phyloP scores from a whole-genome alignment of 176 grass and related monocot genomes.

The Rhipidocladum racemiflorum region DNA sequence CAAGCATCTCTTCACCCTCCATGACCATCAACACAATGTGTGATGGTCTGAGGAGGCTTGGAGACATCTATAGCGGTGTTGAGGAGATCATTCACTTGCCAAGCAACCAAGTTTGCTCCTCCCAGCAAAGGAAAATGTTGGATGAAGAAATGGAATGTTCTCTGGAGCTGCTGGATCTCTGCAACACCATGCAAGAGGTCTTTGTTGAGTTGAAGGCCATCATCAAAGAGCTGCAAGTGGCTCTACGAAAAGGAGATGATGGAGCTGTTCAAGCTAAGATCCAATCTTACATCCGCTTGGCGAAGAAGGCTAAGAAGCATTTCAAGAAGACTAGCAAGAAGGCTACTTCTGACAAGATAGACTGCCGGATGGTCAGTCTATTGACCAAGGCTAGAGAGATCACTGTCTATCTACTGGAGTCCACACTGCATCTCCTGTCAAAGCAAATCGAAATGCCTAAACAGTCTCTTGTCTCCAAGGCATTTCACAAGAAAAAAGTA shows the following conservation, averaged over 20 bases:
- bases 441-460: conserved; percentile 11
- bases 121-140: conserved; percentile 18
- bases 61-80: background rate
- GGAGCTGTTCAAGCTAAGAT: conserved; percentile 6
- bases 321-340: conserved; percentile 16
- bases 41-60: conserved; percentile 12
- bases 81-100: conserved; percentile 11
- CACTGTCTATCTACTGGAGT: background rate
- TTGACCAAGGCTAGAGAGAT: conserved; percentile 19
- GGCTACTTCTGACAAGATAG: background rate
- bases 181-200: conserved; percentile 20
- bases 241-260: conserved; percentile 34
- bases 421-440: background rate
- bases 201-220: conserved; percentile 30
- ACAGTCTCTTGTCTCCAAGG: conserved; percentile 25
- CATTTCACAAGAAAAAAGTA: conserved; percentile 13
- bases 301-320: conserved; percentile 38
- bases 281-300: conserved; percentile 23
- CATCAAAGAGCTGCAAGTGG: conserved; percentile 24
- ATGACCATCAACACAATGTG: background rate
- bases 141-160: conserved; percentile 40
- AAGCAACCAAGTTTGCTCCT: conserved; percentile 6
- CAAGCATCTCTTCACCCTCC: conserved; percentile 11
- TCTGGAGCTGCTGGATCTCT: conserved; percentile 39
- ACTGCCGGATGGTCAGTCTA: background rate